Evolutionary conservation across 805 yeast genomes (phyloP).

Genomic region (Candida maris): DNA sequence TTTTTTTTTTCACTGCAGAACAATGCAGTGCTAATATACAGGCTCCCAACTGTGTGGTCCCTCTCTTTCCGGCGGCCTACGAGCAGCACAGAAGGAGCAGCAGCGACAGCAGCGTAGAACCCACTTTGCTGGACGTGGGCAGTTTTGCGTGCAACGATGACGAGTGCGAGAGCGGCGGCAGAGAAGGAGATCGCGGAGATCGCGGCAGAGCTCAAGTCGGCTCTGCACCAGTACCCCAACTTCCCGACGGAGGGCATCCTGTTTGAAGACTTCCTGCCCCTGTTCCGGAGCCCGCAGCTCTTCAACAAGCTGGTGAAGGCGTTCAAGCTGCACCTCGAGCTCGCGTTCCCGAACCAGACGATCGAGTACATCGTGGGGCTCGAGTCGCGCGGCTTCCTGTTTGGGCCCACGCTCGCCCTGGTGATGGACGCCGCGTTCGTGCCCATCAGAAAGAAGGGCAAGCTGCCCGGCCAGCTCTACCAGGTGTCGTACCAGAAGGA

Average conservation of each 20-base stretch:
- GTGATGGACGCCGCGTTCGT: slow-evolving; percentile 87
- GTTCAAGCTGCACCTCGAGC: slow-evolving; percentile 68
- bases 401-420: slow-evolving; percentile 93
- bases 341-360: slow-evolving; percentile 43
- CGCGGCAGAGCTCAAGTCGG: slow-evolving; percentile 48
- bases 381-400: slow-evolving; percentile 94
- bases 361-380: slow-evolving; percentile 91
- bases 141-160: too few relatives aligned
- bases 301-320: slow-evolving; percentile 82
- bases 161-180: too few relatives aligned
- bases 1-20: too few relatives aligned
- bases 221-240: slow-evolving; percentile 79
- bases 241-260: slow-evolving; percentile 91
- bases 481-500: slow-evolving; percentile 80
- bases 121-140: too few relatives aligned
- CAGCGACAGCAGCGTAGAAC: too few relatives aligned
- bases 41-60: too few relatives aligned
- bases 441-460: slow-evolving; percentile 94
- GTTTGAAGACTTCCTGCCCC: slow-evolving; percentile 95
- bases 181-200: slow-evolving; percentile 24
- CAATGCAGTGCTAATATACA: too few relatives aligned
- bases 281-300: slow-evolving; percentile 75
- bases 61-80: too few relatives aligned
- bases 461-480: slow-evolving; percentile 82
- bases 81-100: too few relatives aligned